A percentile compares a stretch with the other conserved stretches of the same genome.
Conservation (phyloP, 176 grass and related monocot genomes). For the Miscanthus lutarioriparius region DNA sequence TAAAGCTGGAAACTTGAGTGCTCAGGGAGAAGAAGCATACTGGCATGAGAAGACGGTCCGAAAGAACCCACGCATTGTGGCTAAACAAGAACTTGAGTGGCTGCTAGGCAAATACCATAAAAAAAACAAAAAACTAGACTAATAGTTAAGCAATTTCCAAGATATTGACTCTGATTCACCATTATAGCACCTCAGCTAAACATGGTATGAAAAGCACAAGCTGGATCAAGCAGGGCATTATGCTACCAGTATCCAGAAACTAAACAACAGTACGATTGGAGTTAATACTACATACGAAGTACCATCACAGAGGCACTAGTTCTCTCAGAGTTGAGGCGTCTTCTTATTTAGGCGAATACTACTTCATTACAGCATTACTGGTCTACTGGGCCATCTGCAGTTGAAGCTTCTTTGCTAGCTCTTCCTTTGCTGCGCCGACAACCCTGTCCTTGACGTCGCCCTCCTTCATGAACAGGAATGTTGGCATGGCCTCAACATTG, state of each 20-base stretch:
- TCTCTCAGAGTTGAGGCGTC: not conserved
- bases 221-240: conserved; percentile 31
- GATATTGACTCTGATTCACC: not conserved
- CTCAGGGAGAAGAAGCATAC: not conserved
- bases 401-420: conserved; percentile 42
- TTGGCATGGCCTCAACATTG: conserved; percentile 59
- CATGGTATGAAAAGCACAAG: conserved; percentile 13
- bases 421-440: conserved; percentile 46
- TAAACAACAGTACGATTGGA: not conserved
- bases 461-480: conserved; percentile 68
- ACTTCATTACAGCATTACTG: not conserved
- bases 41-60: not conserved
- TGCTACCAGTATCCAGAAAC: not conserved
- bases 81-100: not conserved
- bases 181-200: conserved; percentile 9
- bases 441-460: conserved; percentile 60
- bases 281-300: conserved; percentile 7
- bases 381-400: conserved; percentile 33
- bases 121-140: not conserved
- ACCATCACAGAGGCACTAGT: conserved; percentile 12
- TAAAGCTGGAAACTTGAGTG: not conserved
- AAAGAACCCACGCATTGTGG: not conserved
- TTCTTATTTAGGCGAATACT: conserved; percentile 50
- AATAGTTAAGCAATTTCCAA: not conserved
- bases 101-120: not conserved